These are phyloP conservation scores for Pichia inconspicua DNA, from an alignment of 1,139 yeast genomes.

Conservation along the genomic window DNA sequence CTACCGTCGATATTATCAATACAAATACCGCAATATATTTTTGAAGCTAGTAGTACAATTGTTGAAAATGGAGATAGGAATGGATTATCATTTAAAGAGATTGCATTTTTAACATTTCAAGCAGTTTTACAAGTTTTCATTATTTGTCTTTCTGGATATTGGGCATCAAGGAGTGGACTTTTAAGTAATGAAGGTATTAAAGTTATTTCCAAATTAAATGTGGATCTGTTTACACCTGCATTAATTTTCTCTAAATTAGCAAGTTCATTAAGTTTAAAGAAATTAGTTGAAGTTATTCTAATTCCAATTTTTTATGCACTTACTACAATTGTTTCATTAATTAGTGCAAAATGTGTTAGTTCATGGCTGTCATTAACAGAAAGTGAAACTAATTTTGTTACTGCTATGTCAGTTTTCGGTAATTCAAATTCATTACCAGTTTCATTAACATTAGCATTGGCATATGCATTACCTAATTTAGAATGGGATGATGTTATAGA, in stretches of 20 bases:
- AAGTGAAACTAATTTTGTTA: slow-evolving; percentile 70
- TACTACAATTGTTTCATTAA: slow-evolving; percentile 54
- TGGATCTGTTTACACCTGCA: slow-evolving; percentile 78
- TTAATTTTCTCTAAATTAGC: slow-evolving; percentile 76
- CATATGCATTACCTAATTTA: slow-evolving; percentile 65
- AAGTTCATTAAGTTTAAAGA: slow-evolving; percentile 58
- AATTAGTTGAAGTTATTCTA: slow-evolving; percentile 59
- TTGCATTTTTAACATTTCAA: slow-evolving; percentile 62
- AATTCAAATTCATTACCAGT: slow-evolving; percentile 76
- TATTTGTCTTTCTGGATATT: slow-evolving; percentile 62
- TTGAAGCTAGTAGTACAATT: slow-evolving; percentile 3
- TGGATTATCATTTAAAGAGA: slow-evolving; percentile 29
- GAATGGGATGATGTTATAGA: slow-evolving; percentile 65
- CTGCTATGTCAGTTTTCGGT: slow-evolving; percentile 86
- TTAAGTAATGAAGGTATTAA: slow-evolving; percentile 58
- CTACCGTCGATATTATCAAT: not conserved
- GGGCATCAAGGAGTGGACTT: slow-evolving; percentile 56
- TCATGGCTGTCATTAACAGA: slow-evolving; percentile 43
- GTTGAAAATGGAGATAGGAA: slow-evolving; percentile 3
- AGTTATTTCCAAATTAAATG: slow-evolving; percentile 59
- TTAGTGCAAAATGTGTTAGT: slow-evolving; percentile 46
- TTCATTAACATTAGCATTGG: slow-evolving; percentile 63
- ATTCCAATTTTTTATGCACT: slow-evolving; percentile 67
- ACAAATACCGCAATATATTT: not conserved
- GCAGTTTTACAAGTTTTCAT: slow-evolving; percentile 74